phyloP scores from a whole-genome alignment of 2,329 filamentous ascomycete genomes.

The Botrytis paeoniae region DNA sequence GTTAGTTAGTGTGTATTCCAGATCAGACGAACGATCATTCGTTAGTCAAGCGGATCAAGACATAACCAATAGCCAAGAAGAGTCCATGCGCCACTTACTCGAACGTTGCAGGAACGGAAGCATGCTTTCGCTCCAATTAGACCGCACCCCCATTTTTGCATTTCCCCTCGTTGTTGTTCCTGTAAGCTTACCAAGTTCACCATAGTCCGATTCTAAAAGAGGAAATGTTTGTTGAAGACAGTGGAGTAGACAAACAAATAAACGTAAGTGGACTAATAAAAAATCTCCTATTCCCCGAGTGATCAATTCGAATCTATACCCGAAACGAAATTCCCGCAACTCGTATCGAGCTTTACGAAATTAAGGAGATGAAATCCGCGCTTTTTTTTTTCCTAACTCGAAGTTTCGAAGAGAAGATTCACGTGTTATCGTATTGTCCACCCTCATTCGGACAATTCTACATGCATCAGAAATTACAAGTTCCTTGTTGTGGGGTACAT shows the following conservation, averaged over 20 bases:
- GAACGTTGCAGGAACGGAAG: not conserved
- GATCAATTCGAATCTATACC: not conserved
- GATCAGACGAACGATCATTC: not conserved
- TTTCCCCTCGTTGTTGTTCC: not conserved
- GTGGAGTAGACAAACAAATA: not conserved
- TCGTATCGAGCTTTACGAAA: not conserved
- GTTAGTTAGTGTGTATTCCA: not conserved
- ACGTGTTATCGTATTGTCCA: not conserved
- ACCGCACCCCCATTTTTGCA: not conserved
- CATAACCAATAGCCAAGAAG: not conserved
- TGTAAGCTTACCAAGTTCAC: not conserved
- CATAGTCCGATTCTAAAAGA: not conserved
- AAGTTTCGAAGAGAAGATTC: not conserved
- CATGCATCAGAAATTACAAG: not conserved
- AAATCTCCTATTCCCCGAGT: not conserved
- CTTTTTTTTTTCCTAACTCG: not conserved
- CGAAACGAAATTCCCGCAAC: not conserved
- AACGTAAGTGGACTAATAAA: not conserved
- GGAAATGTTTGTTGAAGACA: not conserved
- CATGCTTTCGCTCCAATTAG: not conserved
- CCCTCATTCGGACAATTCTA: not conserved
- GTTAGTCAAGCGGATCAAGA: not conserved
- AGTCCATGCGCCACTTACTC: not conserved
- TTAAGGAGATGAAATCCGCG: not conserved
- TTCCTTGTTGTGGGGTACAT: not conserved